These are phyloP conservation scores for Camellia granthamiana DNA, from an alignment of 148 eudicot genomes.

Conservation along the genomic window DNA sequence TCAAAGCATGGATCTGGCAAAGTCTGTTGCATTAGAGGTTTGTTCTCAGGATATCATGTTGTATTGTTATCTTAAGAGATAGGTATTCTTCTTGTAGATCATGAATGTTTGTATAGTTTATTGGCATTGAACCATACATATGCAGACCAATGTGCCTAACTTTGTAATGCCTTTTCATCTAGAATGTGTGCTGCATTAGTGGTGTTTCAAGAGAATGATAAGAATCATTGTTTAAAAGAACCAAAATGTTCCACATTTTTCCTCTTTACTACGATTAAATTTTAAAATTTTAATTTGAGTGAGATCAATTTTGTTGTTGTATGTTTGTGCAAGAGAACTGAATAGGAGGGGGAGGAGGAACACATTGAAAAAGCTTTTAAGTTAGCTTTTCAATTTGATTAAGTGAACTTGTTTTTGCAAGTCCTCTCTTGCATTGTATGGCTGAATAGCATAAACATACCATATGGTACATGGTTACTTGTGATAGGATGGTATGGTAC, in stretches of 20 bases:
- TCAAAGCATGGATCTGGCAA: conserved; percentile 65
- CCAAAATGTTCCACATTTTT: not conserved
- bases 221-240: not conserved
- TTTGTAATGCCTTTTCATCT: conserved; percentile 2
- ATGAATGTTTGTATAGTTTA: not conserved
- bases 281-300: no score
- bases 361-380: no score
- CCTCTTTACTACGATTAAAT: no score
- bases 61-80: not conserved
- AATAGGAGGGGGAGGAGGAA: no score
- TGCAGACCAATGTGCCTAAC: not conserved
- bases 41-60: conserved; percentile 18
- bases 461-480: not conserved
- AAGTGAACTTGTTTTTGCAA: not conserved
- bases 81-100: not conserved
- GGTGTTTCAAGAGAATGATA: not conserved
- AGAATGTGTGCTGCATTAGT: not conserved
- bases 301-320: no score
- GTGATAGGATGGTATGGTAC: not conserved
- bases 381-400: no score
- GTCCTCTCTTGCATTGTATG: no score
- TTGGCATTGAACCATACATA: not conserved
- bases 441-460: no score
- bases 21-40: conserved; percentile 83
- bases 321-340: no score